These are phyloP conservation scores for Mortierella sp. DNA, from an alignment of 371 early-diverging fungal species.

Conservation along the genomic window DNA sequence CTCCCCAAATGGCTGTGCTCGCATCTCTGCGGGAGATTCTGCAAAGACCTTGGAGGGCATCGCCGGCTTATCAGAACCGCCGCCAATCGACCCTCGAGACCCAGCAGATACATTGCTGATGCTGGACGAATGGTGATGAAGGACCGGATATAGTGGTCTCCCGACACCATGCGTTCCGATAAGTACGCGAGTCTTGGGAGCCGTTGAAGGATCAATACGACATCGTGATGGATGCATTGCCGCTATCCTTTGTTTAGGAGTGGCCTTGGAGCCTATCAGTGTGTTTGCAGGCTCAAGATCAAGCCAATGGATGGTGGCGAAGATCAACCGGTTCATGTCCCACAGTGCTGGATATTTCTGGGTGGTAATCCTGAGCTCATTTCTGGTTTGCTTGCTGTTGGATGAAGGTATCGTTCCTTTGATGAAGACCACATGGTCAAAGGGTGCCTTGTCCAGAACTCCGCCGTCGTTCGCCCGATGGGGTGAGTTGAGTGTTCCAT, in stretches of 20 bases:
- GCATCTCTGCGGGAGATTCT: slow-evolving; percentile 38
- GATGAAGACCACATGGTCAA: slow-evolving; percentile 40
- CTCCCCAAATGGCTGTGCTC: slow-evolving; percentile 16
- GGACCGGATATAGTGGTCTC: background rate
- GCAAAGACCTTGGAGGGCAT: slow-evolving; percentile 18
- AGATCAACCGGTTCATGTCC: slow-evolving; percentile 49
- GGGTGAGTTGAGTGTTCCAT: background rate
- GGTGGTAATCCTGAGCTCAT: slow-evolving; percentile 30
- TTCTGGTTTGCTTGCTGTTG: slow-evolving; percentile 21
- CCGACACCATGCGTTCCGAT: background rate
- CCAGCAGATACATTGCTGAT: slow-evolving; percentile 13
- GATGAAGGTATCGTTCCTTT: slow-evolving; percentile 25
- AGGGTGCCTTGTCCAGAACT: slow-evolving; percentile 21
- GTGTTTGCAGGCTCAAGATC: slow-evolving; percentile 41
- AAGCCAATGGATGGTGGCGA: slow-evolving; percentile 49
- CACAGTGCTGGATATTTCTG: slow-evolving; percentile 32
- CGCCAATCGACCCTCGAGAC: slow-evolving; percentile 37
- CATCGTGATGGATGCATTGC: slow-evolving; percentile 45
- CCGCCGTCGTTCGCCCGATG: slow-evolving; percentile 9
- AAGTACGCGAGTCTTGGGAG: slow-evolving; percentile 24
- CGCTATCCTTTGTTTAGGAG: slow-evolving; percentile 13
- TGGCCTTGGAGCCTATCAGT: slow-evolving; percentile 4
- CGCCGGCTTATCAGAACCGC: slow-evolving; percentile 9
- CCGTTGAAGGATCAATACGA: slow-evolving; percentile 30
- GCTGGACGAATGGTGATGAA: slow-evolving; percentile 34